Conservation (phyloP, 805 yeast genomes). For the Hanseniaspora valbyensis region DNA sequence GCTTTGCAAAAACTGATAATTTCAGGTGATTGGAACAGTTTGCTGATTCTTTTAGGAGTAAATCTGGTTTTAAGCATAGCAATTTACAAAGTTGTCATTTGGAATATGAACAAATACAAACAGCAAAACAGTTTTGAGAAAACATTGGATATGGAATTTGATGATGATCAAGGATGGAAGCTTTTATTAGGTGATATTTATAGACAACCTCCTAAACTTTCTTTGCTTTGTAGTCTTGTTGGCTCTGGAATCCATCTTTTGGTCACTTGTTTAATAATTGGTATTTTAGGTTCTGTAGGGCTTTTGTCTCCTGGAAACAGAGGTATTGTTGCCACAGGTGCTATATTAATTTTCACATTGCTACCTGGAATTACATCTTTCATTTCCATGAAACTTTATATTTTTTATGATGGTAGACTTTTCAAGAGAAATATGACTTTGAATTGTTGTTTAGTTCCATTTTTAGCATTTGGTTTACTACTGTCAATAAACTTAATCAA, state of each 20-base stretch:
- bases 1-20: slow-evolving; percentile 85
- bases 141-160: slow-evolving; percentile 55
- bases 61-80: slow-evolving; percentile 67
- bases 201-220: slow-evolving; percentile 62
- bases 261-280: slow-evolving; percentile 60
- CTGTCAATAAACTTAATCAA: slow-evolving; percentile 65
- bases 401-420: slow-evolving; percentile 80
- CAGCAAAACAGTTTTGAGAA: slow-evolving; percentile 53
- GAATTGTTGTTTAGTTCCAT: slow-evolving; percentile 83
- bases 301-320: slow-evolving; percentile 87
- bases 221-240: slow-evolving; percentile 64
- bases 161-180: slow-evolving; percentile 96
- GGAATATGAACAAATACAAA: slow-evolving; percentile 79
- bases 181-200: slow-evolving; percentile 90
- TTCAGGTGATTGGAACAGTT: slow-evolving; percentile 89
- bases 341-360: slow-evolving; percentile 71
- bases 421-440: slow-evolving; percentile 80
- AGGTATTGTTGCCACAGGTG: slow-evolving; percentile 83
- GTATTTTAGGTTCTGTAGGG: slow-evolving; percentile 77
- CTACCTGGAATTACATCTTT: slow-evolving; percentile 78
- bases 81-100: slow-evolving; percentile 68
- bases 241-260: slow-evolving; percentile 85
- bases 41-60: slow-evolving; percentile 71
- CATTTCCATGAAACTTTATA: slow-evolving; percentile 74
- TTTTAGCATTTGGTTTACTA: slow-evolving; percentile 51